Base-by-base conservation (phyloP, 2,329 filamentous ascomycete genomes). In the Ophiostoma tasmaniense region DNA sequence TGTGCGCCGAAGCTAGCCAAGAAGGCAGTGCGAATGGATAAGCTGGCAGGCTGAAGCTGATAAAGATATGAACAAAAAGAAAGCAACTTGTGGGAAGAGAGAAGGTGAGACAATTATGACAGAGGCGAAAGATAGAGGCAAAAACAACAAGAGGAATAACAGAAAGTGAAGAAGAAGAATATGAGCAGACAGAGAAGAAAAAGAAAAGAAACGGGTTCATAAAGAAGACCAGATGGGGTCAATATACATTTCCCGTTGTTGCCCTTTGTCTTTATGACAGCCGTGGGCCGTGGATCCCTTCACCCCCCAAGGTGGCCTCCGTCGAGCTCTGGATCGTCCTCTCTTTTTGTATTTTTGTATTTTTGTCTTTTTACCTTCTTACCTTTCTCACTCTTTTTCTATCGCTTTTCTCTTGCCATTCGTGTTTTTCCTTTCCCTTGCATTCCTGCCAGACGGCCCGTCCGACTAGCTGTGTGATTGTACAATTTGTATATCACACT, bases 131-230 rank as follows among this genome's bases (percentile, higher is more conserved):
- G 37, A 39, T 55, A 55, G 50, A 55, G 50, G 50, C 8, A 55
- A 68, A 66, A 64, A 64, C 17, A 66, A 39, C 33, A 42, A 61
- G n/a, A 68, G 28, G 22, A 28, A 64, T 55, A 45, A 39, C 14
- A 33, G 64, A 20, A 55, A 20, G 17, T 37, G n/a, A 39, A 14
- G 13, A 25, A 10, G 55, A 22, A 68, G 22, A 33, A 35, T 45
- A 59, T 30, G 6, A 45, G 25, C 28, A 33, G 30, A 6, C n/a
- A 62, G 11, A 50, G 17, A 14, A 62, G 3, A 55, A 68, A 64
- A 70, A 68, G 39, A 62, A 62, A 17, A 55, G 30, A 45, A 45
- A 45, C 42, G 20, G 6, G 68, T 11, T 64, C 37, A 45, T 55
- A 25, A 25, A 55, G 50, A 37, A 30, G 37, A 67, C 64, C 64